Percentiles rank a stretch among this genome's conserved stretches.
Conservation (phyloP, 805 yeast species). For the Cyberlindnera japonica region DNA sequence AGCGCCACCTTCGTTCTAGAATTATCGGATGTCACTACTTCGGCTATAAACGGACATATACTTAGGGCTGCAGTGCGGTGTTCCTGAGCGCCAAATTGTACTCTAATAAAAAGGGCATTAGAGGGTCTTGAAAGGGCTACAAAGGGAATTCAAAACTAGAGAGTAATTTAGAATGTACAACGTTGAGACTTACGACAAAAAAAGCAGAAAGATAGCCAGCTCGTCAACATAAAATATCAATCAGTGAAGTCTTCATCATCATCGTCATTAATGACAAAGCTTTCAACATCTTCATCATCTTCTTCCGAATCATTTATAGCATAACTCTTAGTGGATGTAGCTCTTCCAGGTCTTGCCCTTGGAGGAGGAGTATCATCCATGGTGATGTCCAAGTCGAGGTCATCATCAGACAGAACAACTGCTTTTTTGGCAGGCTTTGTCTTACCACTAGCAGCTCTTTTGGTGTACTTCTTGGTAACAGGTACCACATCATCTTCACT, state of each 20-base stretch:
- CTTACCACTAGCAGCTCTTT: slow-evolving; percentile 3
- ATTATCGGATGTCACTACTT: no score
- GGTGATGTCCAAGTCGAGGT: slow-evolving; percentile 10
- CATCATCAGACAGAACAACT: slow-evolving; percentile 13
- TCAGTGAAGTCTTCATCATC: slow-evolving; percentile 7
- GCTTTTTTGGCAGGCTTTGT: no score
- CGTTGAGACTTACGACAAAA: not conserved
- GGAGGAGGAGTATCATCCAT: slow-evolving; percentile 11
- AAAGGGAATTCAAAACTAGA: not conserved
- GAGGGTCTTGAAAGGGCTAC: no score
- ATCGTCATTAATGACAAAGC: slow-evolving; percentile 11
- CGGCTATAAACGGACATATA: no score
- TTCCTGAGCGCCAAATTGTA: no score
- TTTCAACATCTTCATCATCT: slow-evolving; percentile 16
- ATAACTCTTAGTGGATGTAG: slow-evolving; percentile 14
- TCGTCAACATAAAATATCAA: not conserved
- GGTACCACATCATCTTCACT: not conserved
- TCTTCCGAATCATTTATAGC: slow-evolving; percentile 11
- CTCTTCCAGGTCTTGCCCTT: slow-evolving; percentile 22
- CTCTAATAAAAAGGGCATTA: no score
- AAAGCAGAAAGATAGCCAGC: not conserved
- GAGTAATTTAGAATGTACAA: not conserved
- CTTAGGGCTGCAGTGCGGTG: no score
- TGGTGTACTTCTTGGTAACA: slow-evolving; percentile 13
- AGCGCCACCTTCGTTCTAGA: no score